phyloP scores from a whole-genome alignment of 2,329 filamentous ascomycete genomes.

The Cladosporium velox region DNA sequence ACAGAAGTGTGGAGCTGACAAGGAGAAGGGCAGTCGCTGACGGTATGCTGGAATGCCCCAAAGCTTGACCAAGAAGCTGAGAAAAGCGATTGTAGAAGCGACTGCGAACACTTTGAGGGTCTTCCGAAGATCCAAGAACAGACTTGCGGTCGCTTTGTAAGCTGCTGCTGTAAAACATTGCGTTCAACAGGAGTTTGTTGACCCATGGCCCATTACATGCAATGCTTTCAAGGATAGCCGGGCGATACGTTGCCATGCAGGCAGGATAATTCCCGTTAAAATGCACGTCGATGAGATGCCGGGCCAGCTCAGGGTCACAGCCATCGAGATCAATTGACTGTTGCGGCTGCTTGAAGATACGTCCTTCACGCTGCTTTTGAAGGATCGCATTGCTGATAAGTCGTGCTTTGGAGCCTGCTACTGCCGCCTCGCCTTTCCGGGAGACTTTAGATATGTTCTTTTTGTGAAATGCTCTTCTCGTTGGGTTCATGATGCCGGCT shows the following conservation, averaged over 20 bases:
- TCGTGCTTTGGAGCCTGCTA: neutral
- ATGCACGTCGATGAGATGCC: neutral
- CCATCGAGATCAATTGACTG: neutral
- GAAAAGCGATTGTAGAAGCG: slow-evolving; percentile 9
- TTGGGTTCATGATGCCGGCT: slow-evolving; percentile 3
- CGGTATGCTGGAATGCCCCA: neutral
- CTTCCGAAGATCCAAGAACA: neutral
- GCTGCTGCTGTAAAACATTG: neutral
- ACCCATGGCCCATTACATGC: neutral
- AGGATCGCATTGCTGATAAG: slow-evolving; percentile 2
- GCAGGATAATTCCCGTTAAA: neutral
- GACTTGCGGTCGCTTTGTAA: slow-evolving; percentile 2
- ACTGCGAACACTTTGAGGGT: neutral
- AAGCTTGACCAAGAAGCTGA: neutral
- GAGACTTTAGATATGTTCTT: neutral
- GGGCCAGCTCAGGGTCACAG: neutral
- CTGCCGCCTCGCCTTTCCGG: neutral
- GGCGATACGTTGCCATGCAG: neutral
- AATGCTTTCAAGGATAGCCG: slow-evolving; percentile 2
- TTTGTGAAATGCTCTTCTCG: neutral
- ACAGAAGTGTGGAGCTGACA: neutral
- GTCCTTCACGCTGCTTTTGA: slow-evolving; percentile 3
- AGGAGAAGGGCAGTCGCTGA: neutral
- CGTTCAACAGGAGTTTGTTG: slow-evolving; percentile 5
- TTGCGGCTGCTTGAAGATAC: neutral